Evolutionary conservation across 305 asterid species (phyloP), one percentile per base, ranked within the genome.

Genomic region (Fraxinus albicans): DNA sequence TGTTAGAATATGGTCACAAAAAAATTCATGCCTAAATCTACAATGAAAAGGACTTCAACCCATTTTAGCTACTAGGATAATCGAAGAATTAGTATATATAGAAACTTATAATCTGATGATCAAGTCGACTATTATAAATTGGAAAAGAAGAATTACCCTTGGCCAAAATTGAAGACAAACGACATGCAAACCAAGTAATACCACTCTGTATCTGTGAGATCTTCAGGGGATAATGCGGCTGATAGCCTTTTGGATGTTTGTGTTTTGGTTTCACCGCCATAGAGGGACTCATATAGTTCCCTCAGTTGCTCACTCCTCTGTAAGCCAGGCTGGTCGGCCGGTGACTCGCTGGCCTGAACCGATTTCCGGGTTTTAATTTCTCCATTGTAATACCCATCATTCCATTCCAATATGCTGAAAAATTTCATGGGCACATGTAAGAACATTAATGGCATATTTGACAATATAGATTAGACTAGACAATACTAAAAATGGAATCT

Each of bases 111-210:
- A 50, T 50, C 60, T 15, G 60, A 50, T 50, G 60, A 50, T 50
- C 29, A 2, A 6, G 69, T 58, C 69, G 4, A 19, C 69, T 58
- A 21, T 60, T 3, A 23, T 60, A 9, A 19, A 60, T 23, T 8
- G 72, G 72, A 60, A 73, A 73, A 76, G 60, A 78, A 63, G 31
- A 80, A 76, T 88, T 95, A 93, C 98, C 97, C 95, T 91, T 93
- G 96, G 80, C 93, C 96, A 50, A 80, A 60, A 72, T 85, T 80
- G 93, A 93, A 95, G 70, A 87, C 84, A 83, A 95, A 95, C 0
- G 98, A 95, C 98, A 93, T 93, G 91, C 98, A 95, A 87, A 93
- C 98, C 94, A 95, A 86, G 93, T 89, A 95, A 84, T 92, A 95
- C 98, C 98, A 95, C 89, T 95, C 98, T 0, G 98, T 87, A 83